Percentiles rank a stretch among this genome's conserved stretches.
Conservation (phyloP, 2,329 filamentous ascomycete genomes). For the Fusarium avenaceum region DNA sequence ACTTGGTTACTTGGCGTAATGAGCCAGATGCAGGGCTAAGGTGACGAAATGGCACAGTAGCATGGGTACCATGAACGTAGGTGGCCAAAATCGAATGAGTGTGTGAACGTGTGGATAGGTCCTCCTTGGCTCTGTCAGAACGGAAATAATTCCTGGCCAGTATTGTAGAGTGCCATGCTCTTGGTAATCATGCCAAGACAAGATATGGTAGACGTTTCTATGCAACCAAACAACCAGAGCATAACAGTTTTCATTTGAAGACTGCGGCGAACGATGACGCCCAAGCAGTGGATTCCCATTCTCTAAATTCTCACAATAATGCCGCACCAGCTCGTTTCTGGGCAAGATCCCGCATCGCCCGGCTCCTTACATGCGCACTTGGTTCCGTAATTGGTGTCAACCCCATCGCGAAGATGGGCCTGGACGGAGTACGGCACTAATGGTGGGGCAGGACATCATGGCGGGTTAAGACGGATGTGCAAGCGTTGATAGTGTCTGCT, state of each 20-base stretch:
- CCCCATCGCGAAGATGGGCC: constrained; percentile 35
- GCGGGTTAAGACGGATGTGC: constrained; percentile 43
- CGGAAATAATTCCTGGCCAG: constrained; percentile 19
- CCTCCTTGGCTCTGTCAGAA: constrained; percentile 1
- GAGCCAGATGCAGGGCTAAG: constrained; percentile 2
- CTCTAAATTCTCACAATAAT: constrained; percentile 33
- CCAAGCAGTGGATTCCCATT: constrained; percentile 5
- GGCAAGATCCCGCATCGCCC: constrained; percentile 18
- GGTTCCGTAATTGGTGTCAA: constrained; percentile 35
- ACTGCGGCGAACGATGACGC: constrained; percentile 24
- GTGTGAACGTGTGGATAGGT: constrained; percentile 12
- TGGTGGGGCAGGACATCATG: constrained; percentile 42
- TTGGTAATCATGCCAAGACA: background rate
- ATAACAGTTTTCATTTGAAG: background rate
- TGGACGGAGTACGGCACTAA: constrained; percentile 35
- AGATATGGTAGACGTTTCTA: background rate
- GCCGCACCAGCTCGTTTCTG: constrained; percentile 36
- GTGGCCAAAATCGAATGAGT: constrained; percentile 1
- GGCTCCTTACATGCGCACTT: constrained; percentile 12
- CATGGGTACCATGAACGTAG: constrained; percentile 17
- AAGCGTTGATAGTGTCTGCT: constrained; percentile 34
- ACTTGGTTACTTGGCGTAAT: constrained; percentile 8
- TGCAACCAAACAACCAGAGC: background rate
- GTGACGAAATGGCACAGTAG: constrained; percentile 7
- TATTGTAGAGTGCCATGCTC: constrained; percentile 3